These are phyloP conservation scores for Mesembryanthemum crystallinum DNA, from an alignment of 148 eudicot species.

Conservation along the genomic window DNA sequence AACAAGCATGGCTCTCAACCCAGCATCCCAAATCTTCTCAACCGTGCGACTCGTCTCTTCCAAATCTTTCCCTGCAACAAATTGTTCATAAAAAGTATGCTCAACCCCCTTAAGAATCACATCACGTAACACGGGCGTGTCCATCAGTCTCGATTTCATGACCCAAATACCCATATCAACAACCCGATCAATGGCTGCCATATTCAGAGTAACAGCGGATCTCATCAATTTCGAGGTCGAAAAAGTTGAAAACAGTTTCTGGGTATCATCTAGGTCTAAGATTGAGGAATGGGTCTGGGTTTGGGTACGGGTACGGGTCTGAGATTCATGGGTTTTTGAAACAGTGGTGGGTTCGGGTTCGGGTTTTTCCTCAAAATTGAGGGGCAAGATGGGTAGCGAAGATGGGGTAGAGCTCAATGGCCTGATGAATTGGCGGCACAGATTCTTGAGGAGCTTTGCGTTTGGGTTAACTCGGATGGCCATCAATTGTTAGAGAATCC, in stretches of 20 bases:
- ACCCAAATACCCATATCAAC: slow-evolving; percentile 71
- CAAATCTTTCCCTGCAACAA: slow-evolving; percentile 62
- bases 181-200: slow-evolving; percentile 49
- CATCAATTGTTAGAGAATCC: slow-evolving; percentile 31
- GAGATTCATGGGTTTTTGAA: not conserved
- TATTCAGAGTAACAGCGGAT: slow-evolving; percentile 42
- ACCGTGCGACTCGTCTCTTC: slow-evolving; percentile 46
- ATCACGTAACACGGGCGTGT: slow-evolving; percentile 30
- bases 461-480: slow-evolving; percentile 40
- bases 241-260: slow-evolving; percentile 43
- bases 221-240: slow-evolving; percentile 44
- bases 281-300: slow-evolving; percentile 1
- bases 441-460: slow-evolving; percentile 35
- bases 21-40: slow-evolving; percentile 41
- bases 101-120: slow-evolving; percentile 34
- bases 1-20: slow-evolving; percentile 62
- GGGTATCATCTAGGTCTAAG: slow-evolving; percentile 44
- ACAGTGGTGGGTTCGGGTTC: slow-evolving; percentile 7
- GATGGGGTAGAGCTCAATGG: slow-evolving; percentile 43
- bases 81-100: slow-evolving; percentile 69
- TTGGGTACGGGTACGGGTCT: slow-evolving; percentile 2
- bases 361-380: slow-evolving; percentile 27
- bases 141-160: slow-evolving; percentile 57
- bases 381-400: slow-evolving; percentile 29
- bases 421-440: slow-evolving; percentile 30